Conservation (phyloP, 345 rosid species). For the Gossypium mustelinum region DNA sequence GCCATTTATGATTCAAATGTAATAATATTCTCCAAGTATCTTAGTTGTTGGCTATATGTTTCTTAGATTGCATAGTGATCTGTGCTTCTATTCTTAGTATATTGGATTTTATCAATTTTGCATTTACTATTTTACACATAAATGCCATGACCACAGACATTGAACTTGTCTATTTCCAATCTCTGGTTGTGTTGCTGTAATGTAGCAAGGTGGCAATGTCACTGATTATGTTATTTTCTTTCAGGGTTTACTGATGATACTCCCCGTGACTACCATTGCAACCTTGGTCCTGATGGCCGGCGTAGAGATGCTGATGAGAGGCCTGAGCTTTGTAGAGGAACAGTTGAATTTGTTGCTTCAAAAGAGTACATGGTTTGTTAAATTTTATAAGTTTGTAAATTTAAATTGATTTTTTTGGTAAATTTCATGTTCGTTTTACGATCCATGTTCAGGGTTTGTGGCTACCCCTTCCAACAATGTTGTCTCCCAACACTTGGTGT, state of each 20-base stretch:
- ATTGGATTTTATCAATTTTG: background rate
- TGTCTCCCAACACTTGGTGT: too few relatives aligned
- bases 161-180: background rate
- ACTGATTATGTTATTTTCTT: conserved; percentile 15
- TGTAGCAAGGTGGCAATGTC: background rate
- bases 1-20: conserved; percentile 3
- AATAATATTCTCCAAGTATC: background rate
- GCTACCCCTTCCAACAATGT: too few relatives aligned
- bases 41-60: background rate
- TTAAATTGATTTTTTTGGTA: too few relatives aligned
- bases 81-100: background rate
- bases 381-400: conserved; percentile 7
- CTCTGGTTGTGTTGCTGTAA: conserved; percentile 1
- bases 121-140: conserved; percentile 8
- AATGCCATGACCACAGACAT: conserved; percentile 6
- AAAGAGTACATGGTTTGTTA: conserved; percentile 86
- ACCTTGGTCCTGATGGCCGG: conserved; percentile 88
- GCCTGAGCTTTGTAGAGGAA: conserved; percentile 92
- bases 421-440: too few relatives aligned
- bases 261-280: conserved; percentile 84
- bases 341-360: conserved; percentile 89
- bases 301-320: conserved; percentile 96
- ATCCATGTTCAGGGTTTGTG: too few relatives aligned
- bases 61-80: background rate
- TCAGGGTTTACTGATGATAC: conserved; percentile 81